These are phyloP conservation scores for Botrytis fragariae DNA, from an alignment of 2,329 filamentous ascomycete genomes.

Conservation along the genomic window DNA sequence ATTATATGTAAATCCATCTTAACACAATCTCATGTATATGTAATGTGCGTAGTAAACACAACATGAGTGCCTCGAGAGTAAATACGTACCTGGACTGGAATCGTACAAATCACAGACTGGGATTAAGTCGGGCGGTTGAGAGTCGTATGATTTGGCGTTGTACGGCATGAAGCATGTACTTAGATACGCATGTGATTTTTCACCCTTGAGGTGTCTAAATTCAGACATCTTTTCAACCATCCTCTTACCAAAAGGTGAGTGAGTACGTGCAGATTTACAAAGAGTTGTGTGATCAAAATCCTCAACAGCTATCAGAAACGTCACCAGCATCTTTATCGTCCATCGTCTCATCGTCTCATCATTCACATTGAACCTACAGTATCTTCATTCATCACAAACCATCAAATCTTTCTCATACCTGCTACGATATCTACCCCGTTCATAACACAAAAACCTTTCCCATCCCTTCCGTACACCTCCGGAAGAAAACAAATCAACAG, in stretches of 20 bases:
- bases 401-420: neutral
- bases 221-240: neutral
- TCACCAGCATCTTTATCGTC: neutral
- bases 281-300: neutral
- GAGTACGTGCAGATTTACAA: neutral
- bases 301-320: neutral
- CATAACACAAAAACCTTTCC: neutral
- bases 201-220: neutral
- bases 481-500: constrained; percentile 1
- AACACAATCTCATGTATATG: neutral
- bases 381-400: neutral
- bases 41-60: neutral
- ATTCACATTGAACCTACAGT: too few relatives aligned
- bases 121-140: neutral
- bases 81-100: neutral
- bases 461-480: neutral
- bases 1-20: neutral
- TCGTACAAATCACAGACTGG: neutral
- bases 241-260: neutral
- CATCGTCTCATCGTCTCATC: neutral
- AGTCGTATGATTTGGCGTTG: constrained; percentile 12
- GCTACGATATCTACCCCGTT: neutral
- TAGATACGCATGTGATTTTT: neutral
- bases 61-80: neutral
- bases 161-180: neutral